A percentile compares a stretch with the other conserved stretches of the same genome.
Conservation (phyloP, 108 stramenopile genomes). For the Cyclotella kingstonii region DNA sequence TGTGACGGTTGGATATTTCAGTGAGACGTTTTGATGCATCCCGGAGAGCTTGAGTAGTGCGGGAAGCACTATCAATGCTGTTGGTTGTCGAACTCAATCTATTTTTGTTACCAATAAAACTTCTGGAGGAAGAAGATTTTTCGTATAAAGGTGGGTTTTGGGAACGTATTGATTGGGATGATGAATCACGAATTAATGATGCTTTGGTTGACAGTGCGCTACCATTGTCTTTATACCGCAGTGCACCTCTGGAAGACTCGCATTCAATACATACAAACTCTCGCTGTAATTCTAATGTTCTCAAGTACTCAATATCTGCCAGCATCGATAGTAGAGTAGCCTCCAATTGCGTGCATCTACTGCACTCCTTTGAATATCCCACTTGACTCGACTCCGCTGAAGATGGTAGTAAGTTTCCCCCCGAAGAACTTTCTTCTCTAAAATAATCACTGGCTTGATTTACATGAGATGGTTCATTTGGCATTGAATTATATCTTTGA, state of each 20-base stretch:
- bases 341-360: conserved; percentile 39
- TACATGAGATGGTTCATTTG: too few species aligned
- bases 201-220: neutral
- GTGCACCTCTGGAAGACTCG: conserved; percentile 8
- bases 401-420: neutral
- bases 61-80: conserved; percentile 6
- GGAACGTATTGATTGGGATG: conserved; percentile 6
- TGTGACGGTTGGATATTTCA: conserved; percentile 50
- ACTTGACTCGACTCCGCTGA: neutral
- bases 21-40: conserved; percentile 48
- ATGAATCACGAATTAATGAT: neutral
- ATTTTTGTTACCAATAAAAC: neutral
- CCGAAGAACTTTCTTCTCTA: neutral
- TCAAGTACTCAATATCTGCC: conserved; percentile 56
- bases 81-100: neutral
- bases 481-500: too few species aligned
- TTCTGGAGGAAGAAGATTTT: neutral
- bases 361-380: conserved; percentile 11
- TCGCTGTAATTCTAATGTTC: conserved; percentile 42
- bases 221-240: neutral
- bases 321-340: conserved; percentile 31
- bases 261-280: conserved; percentile 44
- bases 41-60: conserved; percentile 14
- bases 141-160: conserved; percentile 11
- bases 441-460: neutral